Evolutionary conservation across 176 grass and related monocot species (phyloP), one percentile per base, ranked within the genome.

Genomic region (Cenchrus purpureus): DNA sequence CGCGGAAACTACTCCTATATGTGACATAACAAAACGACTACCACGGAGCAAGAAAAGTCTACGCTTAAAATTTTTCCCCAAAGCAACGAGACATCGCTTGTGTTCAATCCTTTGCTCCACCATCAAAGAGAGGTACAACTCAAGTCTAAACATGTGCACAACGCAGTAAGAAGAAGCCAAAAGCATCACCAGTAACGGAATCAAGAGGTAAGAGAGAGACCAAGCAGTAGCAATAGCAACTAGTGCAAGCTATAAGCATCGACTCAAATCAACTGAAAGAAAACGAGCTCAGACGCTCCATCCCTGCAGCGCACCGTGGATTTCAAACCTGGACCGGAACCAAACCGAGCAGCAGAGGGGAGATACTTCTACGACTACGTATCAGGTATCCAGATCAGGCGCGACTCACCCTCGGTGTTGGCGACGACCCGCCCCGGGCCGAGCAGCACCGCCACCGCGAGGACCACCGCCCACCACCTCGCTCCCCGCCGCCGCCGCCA

Each of bases 351-450:
- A 71, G 60, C 66, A n/a, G 45, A 12, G 25, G 19, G 42, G 34
- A 34, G 34, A 1, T 34, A 34, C 34, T 29, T 34, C 7, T 16
- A 8, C 50, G 5, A 54, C 22, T 4, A 37, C 7, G 44, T 29
- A 46, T 46, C 45, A 8, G 45, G 1, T 40, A 40, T 64, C 2
- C 54, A 82, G 88, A 86, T 86, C 83, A 86, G 55, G 77, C 9
- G 46, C 61, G 14, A 51, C 83, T 77, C 50, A 89, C 88, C 88
- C 71, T 89, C 88, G 12, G 88, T 89, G 77, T 89, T 89, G 71
- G 88, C 83, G 83, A 85, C 46, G 45, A 89, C 88, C 51, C 51
- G 86, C 15, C 63, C 83, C 54, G 74, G 62, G 54, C 83, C 83
- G 31, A 50, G 54, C 74, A 87, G 63, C 64, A 85, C 16, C 78